Conservation (phyloP, 345 rosid genomes). For the Chamaenerion angustifolium region DNA sequence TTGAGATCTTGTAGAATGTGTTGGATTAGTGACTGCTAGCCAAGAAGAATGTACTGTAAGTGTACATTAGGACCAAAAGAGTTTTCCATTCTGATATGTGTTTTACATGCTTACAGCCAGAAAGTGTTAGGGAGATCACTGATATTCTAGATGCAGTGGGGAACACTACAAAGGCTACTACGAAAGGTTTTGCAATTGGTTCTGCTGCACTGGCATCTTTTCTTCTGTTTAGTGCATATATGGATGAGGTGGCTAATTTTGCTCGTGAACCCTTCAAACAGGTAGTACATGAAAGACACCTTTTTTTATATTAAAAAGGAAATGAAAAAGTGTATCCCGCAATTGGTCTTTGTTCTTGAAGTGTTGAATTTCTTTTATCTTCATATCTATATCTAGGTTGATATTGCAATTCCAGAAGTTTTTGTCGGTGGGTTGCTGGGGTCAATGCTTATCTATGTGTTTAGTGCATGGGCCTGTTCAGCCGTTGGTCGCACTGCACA, state of each 20-base stretch:
- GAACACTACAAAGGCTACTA: constrained; percentile 96
- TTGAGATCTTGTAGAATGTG: neutral
- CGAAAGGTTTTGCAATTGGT: constrained; percentile 99
- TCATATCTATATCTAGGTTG: constrained; percentile 47
- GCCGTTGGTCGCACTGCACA: constrained; percentile 99
- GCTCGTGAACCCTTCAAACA: constrained; percentile 64
- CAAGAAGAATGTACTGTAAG: no score
- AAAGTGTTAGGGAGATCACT: constrained; percentile 94
- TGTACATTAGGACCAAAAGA: no score
- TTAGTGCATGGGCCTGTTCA: constrained; percentile 94
- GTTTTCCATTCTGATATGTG: neutral
- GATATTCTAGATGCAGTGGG: constrained; percentile 99
- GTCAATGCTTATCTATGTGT: constrained; percentile 87
- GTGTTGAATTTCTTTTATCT: neutral
- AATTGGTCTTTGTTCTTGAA: neutral
- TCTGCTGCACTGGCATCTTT: constrained; percentile 99
- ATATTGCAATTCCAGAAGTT: constrained; percentile 94
- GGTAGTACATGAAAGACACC: constrained; percentile 20
- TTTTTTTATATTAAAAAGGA: no score
- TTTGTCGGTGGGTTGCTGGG: constrained; percentile 93
- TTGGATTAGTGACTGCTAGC: neutral
- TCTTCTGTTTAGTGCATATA: constrained; percentile 96
- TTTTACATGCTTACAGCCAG: constrained; percentile 38
- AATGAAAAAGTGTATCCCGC: no score
- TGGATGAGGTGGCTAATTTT: constrained; percentile 96